Conservation (phyloP, 495 filamentous ascomycete genomes). For the Podospora bellae-mahoneyi region DNA sequence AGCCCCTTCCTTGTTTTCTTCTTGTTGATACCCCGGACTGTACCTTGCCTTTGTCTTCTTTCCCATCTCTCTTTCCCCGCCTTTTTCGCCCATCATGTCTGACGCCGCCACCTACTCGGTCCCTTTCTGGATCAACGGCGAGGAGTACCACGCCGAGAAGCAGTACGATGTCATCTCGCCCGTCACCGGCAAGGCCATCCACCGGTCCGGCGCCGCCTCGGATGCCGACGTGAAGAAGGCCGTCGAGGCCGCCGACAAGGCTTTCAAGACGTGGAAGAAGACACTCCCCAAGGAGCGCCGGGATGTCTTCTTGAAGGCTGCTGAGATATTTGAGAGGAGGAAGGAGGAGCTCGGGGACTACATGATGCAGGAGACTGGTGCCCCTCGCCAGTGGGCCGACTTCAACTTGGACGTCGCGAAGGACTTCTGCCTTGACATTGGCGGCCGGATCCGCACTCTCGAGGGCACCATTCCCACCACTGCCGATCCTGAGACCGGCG, state of each 20-base stretch:
- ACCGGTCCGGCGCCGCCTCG: conserved; percentile 60
- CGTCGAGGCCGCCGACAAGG: conserved; percentile 61
- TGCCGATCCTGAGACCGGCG: conserved; percentile 52
- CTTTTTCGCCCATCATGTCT: conserved; percentile 10
- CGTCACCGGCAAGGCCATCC: conserved; percentile 56
- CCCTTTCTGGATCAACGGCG: conserved; percentile 72
- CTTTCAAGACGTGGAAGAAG: conserved; percentile 68
- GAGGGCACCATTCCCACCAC: conserved; percentile 60
- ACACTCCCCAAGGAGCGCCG: conserved; percentile 59
- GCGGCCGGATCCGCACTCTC: conserved; percentile 59
- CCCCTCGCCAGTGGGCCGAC: conserved; percentile 48
- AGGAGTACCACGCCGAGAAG: conserved; percentile 56
- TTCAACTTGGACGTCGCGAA: conserved; percentile 62
- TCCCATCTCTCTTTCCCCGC: neutral
- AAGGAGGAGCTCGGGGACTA: conserved; percentile 60
- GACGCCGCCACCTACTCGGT: conserved; percentile 35
- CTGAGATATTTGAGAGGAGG: conserved; percentile 62
- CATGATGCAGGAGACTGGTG: conserved; percentile 68
- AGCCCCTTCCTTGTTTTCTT: neutral
- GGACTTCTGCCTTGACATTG: conserved; percentile 65
- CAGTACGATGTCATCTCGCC: conserved; percentile 69
- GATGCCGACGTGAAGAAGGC: conserved; percentile 60
- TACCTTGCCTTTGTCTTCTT: conserved; percentile 8
- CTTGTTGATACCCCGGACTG: conserved; percentile 11
- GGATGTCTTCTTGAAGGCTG: conserved; percentile 67